phyloP scores from a whole-genome alignment of 441 rosid species.

The Dalechampia spathulata region DNA sequence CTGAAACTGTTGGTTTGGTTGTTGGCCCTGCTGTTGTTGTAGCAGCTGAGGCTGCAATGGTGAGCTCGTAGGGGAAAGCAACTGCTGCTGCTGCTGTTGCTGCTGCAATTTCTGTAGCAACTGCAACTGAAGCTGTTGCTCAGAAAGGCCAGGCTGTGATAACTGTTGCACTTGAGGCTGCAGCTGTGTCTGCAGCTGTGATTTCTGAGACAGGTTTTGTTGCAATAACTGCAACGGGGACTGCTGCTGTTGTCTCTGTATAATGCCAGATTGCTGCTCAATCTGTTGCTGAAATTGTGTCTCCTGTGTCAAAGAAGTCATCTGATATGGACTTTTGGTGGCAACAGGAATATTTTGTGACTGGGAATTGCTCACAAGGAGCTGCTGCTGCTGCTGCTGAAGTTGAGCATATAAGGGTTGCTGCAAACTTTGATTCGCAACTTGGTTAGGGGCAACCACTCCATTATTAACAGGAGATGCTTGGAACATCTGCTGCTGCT shows the following conservation, averaged over 20 bases:
- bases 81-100: no score
- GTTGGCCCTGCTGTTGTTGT: constrained; percentile 39
- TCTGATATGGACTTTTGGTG: constrained; percentile 43
- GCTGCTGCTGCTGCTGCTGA: constrained; percentile 60
- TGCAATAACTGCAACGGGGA: constrained; percentile 46
- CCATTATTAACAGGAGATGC: constrained; percentile 40
- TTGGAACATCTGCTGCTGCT: constrained; percentile 45
- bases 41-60: constrained; percentile 48
- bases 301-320: constrained; percentile 61
- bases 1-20: constrained; percentile 44
- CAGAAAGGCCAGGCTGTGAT: constrained; percentile 50
- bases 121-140: constrained; percentile 77
- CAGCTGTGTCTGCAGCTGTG: constrained; percentile 30
- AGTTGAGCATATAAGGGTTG: constrained; percentile 54
- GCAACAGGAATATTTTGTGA: constrained; percentile 36
- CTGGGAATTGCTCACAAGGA: constrained; percentile 38
- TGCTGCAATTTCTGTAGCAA: no score
- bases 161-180: constrained; percentile 55
- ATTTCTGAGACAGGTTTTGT: constrained; percentile 55
- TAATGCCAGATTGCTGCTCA: constrained; percentile 55
- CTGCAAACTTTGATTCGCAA: constrained; percentile 39
- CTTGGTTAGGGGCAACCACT: constrained; percentile 31
- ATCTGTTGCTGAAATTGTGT: constrained; percentile 55
- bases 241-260: constrained; percentile 57
- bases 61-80: no score